phyloP scores from a whole-genome alignment of 805 yeast species.

The Allodekkera sacchari region DNA sequence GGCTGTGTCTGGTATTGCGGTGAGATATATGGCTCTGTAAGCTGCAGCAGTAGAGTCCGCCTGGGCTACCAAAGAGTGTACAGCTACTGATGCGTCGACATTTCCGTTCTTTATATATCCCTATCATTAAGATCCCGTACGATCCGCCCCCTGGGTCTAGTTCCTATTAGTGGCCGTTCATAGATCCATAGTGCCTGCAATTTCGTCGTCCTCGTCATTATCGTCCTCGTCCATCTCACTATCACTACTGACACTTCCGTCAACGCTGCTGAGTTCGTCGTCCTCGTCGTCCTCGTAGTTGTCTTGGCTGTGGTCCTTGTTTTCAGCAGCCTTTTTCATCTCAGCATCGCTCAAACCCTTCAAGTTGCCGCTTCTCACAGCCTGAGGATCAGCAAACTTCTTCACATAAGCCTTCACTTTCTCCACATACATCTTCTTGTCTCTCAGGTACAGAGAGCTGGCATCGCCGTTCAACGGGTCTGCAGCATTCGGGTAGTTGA shows the following conservation, averaged over 20 bases:
- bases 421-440: slow-evolving; percentile 55
- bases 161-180: slow-evolving; percentile 2
- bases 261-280: slow-evolving; percentile 8
- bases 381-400: slow-evolving; percentile 48
- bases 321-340: too few species aligned
- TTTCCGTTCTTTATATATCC: too few species aligned
- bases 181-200: slow-evolving; percentile 29
- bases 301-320: slow-evolving; percentile 14
- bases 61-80: too few species aligned
- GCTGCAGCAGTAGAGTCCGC: too few species aligned
- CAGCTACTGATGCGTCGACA: too few species aligned
- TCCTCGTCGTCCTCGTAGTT: slow-evolving; percentile 16
- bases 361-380: slow-evolving; percentile 18
- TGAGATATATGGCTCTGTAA: too few species aligned
- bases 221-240: slow-evolving; percentile 16
- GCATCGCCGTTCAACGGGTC: slow-evolving; percentile 94
- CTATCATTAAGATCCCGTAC: not conserved
- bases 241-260: slow-evolving; percentile 13
- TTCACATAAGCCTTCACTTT: slow-evolving; percentile 68
- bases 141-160: too few species aligned
- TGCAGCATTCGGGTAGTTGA: slow-evolving; percentile 87
- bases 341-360: too few species aligned
- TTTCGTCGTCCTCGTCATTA: slow-evolving; percentile 20
- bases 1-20: too few species aligned
- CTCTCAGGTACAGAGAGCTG: slow-evolving; percentile 64